Base-by-base conservation (phyloP, 345 rosid genomes). In the Dipteronia sinensis region DNA sequence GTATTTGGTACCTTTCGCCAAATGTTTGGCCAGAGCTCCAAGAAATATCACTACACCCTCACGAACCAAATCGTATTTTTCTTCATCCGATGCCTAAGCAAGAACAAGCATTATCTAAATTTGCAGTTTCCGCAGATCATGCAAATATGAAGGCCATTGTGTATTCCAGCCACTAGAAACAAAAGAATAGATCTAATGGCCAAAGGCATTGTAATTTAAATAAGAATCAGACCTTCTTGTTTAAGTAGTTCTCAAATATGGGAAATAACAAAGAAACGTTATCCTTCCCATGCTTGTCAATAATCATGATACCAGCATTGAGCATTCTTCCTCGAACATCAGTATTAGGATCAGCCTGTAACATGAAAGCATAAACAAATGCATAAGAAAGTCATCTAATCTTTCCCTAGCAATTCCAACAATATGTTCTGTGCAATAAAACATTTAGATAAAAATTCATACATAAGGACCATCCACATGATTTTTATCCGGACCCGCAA, bases 261-360 rank as follows among this genome's bases (percentile, higher is more conserved):
- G 98, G 98, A 86, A 96, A 96, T 72, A 96, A 74, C 85, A 96
- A 84, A 65, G 98, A 85, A 73, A 96, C 98, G 69, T 96, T 96
- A 25, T 92, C 97, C 78, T 77, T 90, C 62, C 99, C 99, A 77
- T 92, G 98, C 88, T 86, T 94, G 83, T 96, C 97, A 76, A 96
- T 92, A 78, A 96, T 90, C 91, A 94, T 75, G 74, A 96, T 89
- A 72, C 98, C 98, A 80, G 97, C 98, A 91, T 92, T 88, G 61
- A 96, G 92, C 99, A 96, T 96, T 85, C 93, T 89, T 79, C 98
- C 99, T 74, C 98, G 97, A 87, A 96, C 99, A 91, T 96, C 99
- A 31, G 89, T 83, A 86, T 96, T 96, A 76, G 92, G 91, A 79
- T 96, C 99, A 80, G 97, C 99, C 99, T 96, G 90, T 81, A 86